Evolutionary conservation across 1,284 basidiomycete genomes (phyloP).

Genomic region (Cutaneotrichosporon cutaneum): DNA sequence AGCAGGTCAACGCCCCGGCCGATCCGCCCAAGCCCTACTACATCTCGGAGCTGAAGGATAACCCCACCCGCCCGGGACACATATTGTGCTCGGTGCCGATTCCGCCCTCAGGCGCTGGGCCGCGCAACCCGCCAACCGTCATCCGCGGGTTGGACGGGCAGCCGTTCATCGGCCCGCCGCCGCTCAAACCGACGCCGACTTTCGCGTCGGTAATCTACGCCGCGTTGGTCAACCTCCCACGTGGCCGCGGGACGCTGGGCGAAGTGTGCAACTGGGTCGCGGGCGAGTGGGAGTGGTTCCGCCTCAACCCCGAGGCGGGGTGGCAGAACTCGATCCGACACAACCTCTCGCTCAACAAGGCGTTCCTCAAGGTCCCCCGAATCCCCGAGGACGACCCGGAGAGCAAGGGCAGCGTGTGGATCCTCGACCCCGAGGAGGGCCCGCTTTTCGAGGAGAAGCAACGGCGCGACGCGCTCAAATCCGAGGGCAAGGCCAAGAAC

Average conservation of each 20-base stretch:
- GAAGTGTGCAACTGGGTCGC: slow-evolving; percentile 91
- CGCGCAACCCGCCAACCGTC: slow-evolving; percentile 46
- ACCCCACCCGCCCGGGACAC: slow-evolving; percentile 45
- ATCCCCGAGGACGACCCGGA: slow-evolving; percentile 78
- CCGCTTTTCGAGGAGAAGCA: slow-evolving; percentile 53
- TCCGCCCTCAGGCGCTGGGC: slow-evolving; percentile 49
- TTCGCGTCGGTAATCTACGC: slow-evolving; percentile 53
- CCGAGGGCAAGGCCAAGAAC: slow-evolving; percentile 49
- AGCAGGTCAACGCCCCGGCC: slow-evolving; percentile 21
- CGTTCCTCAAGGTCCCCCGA: slow-evolving; percentile 80
- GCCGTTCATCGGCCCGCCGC: slow-evolving; percentile 51
- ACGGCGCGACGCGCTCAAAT: slow-evolving; percentile 43
- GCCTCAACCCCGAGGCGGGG: slow-evolving; percentile 69
- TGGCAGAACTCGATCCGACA: slow-evolving; percentile 96
- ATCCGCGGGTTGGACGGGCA: slow-evolving; percentile 50
- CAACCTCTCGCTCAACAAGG: slow-evolving; percentile 81
- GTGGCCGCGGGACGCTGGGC: slow-evolving; percentile 82
- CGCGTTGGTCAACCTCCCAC: slow-evolving; percentile 44
- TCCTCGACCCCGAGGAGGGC: slow-evolving; percentile 66
- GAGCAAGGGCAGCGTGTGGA: slow-evolving; percentile 82
- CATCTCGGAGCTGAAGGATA: slow-evolving; percentile 47
- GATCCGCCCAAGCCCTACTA: slow-evolving; percentile 41
- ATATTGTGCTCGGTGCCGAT: slow-evolving; percentile 50
- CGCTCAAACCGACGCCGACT: slow-evolving; percentile 51
- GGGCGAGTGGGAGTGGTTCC: slow-evolving; percentile 84